Evolutionary conservation across 139 green algal species (phyloP), one percentile per base, ranked within the genome.

Genomic region (Tetraselmis striata): DNA sequence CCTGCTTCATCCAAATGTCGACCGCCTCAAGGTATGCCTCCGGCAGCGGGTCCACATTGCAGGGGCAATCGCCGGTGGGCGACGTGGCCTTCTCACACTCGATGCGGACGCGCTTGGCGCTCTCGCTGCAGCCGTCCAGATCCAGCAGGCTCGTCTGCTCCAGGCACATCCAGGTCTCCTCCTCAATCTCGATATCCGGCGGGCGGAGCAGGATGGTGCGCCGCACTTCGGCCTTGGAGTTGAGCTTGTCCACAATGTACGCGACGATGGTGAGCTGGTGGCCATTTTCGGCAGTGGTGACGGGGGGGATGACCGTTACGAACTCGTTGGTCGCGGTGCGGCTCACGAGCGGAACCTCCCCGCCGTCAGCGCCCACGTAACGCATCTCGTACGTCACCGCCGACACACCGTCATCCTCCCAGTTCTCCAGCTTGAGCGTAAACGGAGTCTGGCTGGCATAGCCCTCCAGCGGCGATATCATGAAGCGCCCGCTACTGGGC

Each of bases 371-470:
- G 32, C 81, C 79, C 2, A 83, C 23, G 79, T 83, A 83, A 23
- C 78, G 83, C 58, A 81, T 59, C 67, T 83, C 79, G 81, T 81
- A 81, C 27, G 22, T 74, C 2, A 81, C 30, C 28, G 77, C 23
- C 77, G 23, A 2, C 77, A 29, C 31, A 23, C 78, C 32, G 67
- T 80, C 83, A 29, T 83, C 83, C 83, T 83, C 83, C 83, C 79
- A 86, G 23, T 74, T 31, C 29, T n/a, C 26, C 59, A 79, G 76
- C 77, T 45, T 59, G 28, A 87, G 79, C 23, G 59, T 79, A 80
- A 87, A 84, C 30, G 25, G 28, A 2, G 80, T 84, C n/a, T 28
- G 28, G 24, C 24, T 31, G 1, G 75, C 80, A 2, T 77, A 74
- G 1, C 84, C 84, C 58, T 79, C 58, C 27, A 77, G 28, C 24